phyloP scores from a whole-genome alignment of 1,284 basidiomycete genomes.

The Trametes versicolor region DNA sequence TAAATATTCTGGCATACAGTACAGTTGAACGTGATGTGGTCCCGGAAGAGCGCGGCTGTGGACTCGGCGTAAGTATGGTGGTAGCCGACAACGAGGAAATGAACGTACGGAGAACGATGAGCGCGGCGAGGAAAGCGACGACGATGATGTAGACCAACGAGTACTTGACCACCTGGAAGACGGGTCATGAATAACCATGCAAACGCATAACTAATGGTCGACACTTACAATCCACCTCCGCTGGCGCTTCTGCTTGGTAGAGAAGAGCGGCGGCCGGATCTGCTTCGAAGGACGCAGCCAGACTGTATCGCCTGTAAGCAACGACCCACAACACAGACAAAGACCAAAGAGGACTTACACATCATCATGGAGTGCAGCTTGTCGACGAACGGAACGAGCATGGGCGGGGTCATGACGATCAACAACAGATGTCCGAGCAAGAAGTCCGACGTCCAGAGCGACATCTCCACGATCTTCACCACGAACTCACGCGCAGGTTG shows the following conservation, averaged over 20 bases:
- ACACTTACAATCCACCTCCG: constrained; percentile 87
- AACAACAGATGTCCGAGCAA: constrained; percentile 84
- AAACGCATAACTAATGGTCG: neutral
- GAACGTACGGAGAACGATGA: constrained; percentile 80
- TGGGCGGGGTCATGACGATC: constrained; percentile 85
- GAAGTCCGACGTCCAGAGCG: constrained; percentile 93
- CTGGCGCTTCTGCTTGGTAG: constrained; percentile 91
- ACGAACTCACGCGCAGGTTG: constrained; percentile 96
- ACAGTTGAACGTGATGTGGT: constrained; percentile 74
- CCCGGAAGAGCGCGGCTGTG: constrained; percentile 74
- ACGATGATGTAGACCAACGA: constrained; percentile 86
- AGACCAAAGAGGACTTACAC: constrained; percentile 59
- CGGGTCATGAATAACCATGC: constrained; percentile 13
- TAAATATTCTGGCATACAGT: constrained; percentile 82
- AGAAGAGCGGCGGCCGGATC: constrained; percentile 95
- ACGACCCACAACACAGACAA: constrained; percentile 19
- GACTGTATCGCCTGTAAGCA: constrained; percentile 54
- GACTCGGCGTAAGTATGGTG: constrained; percentile 7
- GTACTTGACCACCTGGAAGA: constrained; percentile 76
- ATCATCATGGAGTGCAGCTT: constrained; percentile 91
- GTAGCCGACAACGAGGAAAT: constrained; percentile 1
- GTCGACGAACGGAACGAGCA: constrained; percentile 89
- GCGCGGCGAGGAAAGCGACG: constrained; percentile 83
- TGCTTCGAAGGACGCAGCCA: constrained; percentile 93
- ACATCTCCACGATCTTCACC: constrained; percentile 98